Percentiles rank a stretch among this genome's conserved stretches.
Evolutionary conservation across 805 yeast species (phyloP).

Genomic region (Lipomyces spencermartinsiae): DNA sequence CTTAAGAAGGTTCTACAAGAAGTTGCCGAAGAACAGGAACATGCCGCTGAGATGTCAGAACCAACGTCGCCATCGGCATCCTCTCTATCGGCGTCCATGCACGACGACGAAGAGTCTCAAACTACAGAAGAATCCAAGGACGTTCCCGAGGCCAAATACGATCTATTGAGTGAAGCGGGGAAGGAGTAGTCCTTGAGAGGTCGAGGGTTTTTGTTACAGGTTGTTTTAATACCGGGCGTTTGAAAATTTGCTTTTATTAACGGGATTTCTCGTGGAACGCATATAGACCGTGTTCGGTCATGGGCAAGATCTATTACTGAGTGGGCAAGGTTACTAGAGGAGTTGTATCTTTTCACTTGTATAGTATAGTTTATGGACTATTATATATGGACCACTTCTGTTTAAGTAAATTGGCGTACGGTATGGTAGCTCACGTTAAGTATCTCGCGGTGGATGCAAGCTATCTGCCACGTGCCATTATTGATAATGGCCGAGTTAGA

Average conservation of each 20-base stretch:
- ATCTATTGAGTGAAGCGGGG: neutral
- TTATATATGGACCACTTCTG: neutral
- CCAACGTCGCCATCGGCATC: neutral
- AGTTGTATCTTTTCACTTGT: neutral
- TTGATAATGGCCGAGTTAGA: neutral
- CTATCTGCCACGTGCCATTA: no score
- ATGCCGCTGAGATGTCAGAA: slow-evolving; percentile 12
- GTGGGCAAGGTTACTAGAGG: neutral
- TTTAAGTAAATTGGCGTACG: neutral
- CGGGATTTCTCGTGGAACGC: neutral
- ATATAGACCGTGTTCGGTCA: neutral
- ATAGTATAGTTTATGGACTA: neutral
- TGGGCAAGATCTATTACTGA: neutral
- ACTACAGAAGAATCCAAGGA: slow-evolving; percentile 11
- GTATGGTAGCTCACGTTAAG: neutral
- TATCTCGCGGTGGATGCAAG: neutral
- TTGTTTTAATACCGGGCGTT: slow-evolving; percentile 1
- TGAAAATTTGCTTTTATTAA: slow-evolving; percentile 4
- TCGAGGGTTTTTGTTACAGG: neutral
- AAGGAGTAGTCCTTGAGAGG: neutral
- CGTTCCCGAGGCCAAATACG: neutral
- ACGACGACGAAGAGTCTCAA: slow-evolving; percentile 7
- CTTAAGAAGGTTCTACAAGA: slow-evolving; percentile 56
- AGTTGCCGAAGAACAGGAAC: slow-evolving; percentile 28
- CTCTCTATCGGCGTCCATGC: neutral